These are phyloP conservation scores for Chimonanthus salicifolius DNA, from an alignment of 164 flowering plant species.

Conservation along the genomic window DNA sequence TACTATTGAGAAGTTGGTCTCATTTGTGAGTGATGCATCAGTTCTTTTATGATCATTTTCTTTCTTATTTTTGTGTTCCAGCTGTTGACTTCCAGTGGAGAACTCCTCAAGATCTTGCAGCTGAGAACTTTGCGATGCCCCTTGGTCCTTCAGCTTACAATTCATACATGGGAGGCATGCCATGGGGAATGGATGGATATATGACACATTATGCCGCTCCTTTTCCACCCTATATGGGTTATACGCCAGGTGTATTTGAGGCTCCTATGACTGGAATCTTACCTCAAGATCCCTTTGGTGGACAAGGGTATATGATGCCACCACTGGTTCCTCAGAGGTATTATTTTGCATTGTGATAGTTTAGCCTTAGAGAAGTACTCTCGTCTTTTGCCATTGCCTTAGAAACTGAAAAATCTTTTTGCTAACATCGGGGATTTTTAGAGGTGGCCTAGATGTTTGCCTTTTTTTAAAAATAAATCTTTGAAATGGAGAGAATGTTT, in stretches of 20 bases:
- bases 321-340: constrained; percentile 54
- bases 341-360: neutral
- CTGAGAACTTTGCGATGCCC: constrained; percentile 67
- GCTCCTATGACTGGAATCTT: constrained; percentile 44
- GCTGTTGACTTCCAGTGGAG: constrained; percentile 69
- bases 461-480: neutral
- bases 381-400: neutral
- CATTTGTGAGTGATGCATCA: too few relatives aligned
- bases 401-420: neutral
- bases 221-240: constrained; percentile 60
- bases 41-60: neutral
- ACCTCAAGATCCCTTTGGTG: constrained; percentile 70
- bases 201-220: constrained; percentile 46
- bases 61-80: constrained; percentile 13
- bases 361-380: too few relatives aligned
- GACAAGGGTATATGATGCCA: constrained; percentile 55
- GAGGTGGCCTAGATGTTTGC: neutral
- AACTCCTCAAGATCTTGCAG: constrained; percentile 50
- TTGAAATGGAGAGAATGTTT: too few relatives aligned
- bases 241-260: constrained; percentile 52
- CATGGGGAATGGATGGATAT: constrained; percentile 64
- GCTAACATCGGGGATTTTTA: neutral
- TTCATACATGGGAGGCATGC: constrained; percentile 73
- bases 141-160: constrained; percentile 50
- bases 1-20: too few relatives aligned